Base-by-base conservation (phyloP, 225 moss, liverwort and hornwort species). In the Pseudoscleropodium purum region DNA sequence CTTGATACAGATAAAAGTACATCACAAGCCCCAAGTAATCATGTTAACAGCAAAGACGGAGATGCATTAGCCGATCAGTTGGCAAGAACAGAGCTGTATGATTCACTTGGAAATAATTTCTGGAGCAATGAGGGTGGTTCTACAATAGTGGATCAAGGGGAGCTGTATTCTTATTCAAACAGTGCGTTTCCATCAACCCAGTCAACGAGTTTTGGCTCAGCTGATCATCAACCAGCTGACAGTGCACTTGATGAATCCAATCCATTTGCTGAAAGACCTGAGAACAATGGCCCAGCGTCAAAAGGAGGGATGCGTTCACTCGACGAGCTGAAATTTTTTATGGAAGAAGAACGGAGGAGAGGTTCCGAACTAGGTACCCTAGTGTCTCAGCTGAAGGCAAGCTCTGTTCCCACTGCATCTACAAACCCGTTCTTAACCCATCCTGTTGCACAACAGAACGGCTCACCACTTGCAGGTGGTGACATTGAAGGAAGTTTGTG, bases 371-470 rank as follows among this genome's bases (percentile, higher is more conserved):
- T 98, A 56, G 96, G 96, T 83, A 95, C 96, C 57, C 90, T 93
- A 57, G 94, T 98, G 83, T 89, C 95, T 87, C 96, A 97, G 90
- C 91, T 98, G 67, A 97, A 98, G 96, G 95, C 96, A 95, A 92
- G 90, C 92, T 85, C 94, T 86, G 84, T 84, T 61, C 72, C 90
- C 75, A 79, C 86, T 89, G 88, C 89, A 76, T 89, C 90, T 79
- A 94, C 93, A 85, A 92, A 92, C 87, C 91, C 94, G 14, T 92
- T 92, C 85, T 90, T 91, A 90, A 47, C 85, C 61, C 89, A 91
- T 86, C 90, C 90, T 90, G 81, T 88, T 88, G 81, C 89, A 36
- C 87, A 78, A 84, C 89, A 93, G 56, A 89, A 88, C 88, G 88
- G 85, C 86, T 85, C 91, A 60, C 69, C 91, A 81, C 93, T 83